Evolutionary conservation across 306 rosid species (phyloP), one percentile per base, ranked within the genome.

Genomic region (Dalbergia cultrata): DNA sequence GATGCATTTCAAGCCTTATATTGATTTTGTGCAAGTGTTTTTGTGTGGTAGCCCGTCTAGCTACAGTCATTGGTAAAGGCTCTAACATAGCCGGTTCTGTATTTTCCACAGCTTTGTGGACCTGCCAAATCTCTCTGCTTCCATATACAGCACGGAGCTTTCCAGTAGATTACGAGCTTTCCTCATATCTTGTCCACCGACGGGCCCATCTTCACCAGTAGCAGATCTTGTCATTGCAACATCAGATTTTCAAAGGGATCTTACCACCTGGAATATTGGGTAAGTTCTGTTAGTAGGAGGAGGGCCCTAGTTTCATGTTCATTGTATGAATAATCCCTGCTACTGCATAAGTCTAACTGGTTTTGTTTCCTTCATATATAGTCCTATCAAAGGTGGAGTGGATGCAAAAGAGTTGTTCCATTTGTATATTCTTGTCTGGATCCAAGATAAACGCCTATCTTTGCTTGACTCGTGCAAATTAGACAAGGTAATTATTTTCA

Each of bases 391-490:
- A 90, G 98, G 95, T 12, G 98, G 99, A 53, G 98, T 96, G 37
- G 97, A 92, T 47, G 99, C 99, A 57, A 96, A 96, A 87, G 99
- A 96, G 85, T 85, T 96, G 77, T 96, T 96, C 87, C 97, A 96
- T 86, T 80, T 93, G 73, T 96, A 96, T 81, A 89, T 96, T 85
- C 90, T 92, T 80, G 88, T 93, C 47, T 96, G 99, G 99, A 92
- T 96, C 83, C 93, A 90, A 87, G 96, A 96, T 78, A 92, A 88
- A 82, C 99, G 99, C 8, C 83, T 77, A 13, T 88, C 93, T 17
- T 84, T 96, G 92, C 94, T 96, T 2, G 99, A 96, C 77, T 84
- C 93, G 0, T 93, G 99, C 92, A 96, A 85, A 85, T 71, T 96
- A 79, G 99, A 96, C 59, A 96, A 93, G 99, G 99, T 95, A 89